Evolutionary conservation across 2,329 filamentous ascomycete genomes (phyloP).

Genomic region (Tricladium varicosporioides): DNA sequence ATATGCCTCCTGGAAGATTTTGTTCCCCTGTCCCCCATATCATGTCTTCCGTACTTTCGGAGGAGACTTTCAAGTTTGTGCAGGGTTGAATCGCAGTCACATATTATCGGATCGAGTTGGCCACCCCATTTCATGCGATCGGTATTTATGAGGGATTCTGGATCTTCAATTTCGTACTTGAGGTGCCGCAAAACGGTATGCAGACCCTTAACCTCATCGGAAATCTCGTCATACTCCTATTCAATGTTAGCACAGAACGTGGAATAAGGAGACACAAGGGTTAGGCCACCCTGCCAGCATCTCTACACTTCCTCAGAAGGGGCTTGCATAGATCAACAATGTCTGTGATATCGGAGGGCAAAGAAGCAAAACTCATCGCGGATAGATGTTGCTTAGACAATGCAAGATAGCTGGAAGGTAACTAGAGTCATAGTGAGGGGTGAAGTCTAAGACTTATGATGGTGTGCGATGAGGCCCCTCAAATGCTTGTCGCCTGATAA

Average conservation of each 20-base stretch:
- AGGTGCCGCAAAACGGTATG: conserved; percentile 57
- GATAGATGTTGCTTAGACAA: neutral
- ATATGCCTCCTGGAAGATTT: conserved; percentile 24
- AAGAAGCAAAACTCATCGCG: conserved; percentile 32
- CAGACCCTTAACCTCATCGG: conserved; percentile 49
- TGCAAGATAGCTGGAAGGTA: too few relatives aligned
- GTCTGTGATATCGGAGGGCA: conserved; percentile 47
- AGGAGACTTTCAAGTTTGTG: conserved; percentile 53
- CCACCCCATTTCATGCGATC: conserved; percentile 44
- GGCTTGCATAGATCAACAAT: conserved; percentile 54
- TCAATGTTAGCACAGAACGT: conserved; percentile 10
- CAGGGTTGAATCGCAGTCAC: conserved; percentile 54
- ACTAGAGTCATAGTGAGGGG: too few relatives aligned
- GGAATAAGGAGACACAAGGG: neutral
- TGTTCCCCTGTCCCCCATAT: conserved; percentile 19
- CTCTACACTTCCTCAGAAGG: conserved; percentile 53
- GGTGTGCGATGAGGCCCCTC: too few relatives aligned
- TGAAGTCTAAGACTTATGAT: too few relatives aligned
- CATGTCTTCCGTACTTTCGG: conserved; percentile 41
- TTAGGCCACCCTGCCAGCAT: conserved; percentile 36
- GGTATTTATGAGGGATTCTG: conserved; percentile 53
- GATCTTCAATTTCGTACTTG: conserved; percentile 55
- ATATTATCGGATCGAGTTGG: conserved; percentile 50
- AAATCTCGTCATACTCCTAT: conserved; percentile 47
- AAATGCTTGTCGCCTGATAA: too few relatives aligned